Conservation (phyloP, 1,284 basidiomycete species). For the Retiboletus flavoniger region DNA sequence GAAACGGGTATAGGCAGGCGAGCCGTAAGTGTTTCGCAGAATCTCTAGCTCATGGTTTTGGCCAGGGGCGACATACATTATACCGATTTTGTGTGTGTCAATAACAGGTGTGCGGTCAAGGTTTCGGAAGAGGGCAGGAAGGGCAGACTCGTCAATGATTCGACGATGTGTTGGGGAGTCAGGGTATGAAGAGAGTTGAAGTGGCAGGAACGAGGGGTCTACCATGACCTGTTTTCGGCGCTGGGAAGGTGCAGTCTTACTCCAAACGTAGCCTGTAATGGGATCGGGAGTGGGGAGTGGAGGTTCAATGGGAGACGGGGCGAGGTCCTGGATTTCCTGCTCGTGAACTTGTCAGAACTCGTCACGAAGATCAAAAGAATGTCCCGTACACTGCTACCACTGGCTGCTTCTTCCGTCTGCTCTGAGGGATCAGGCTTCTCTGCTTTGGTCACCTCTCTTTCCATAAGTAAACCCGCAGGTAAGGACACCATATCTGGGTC, state of each 20-base stretch:
- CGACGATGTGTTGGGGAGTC: conserved; percentile 41
- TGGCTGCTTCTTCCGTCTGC: conserved; percentile 4
- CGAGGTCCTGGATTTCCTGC: conserved; percentile 27
- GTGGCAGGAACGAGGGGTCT: conserved; percentile 84
- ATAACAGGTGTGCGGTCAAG: conserved; percentile 93
- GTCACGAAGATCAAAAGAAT: not conserved
- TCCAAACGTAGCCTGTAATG: conserved; percentile 83
- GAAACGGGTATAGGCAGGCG: conserved; percentile 92
- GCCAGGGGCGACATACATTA: conserved; percentile 93
- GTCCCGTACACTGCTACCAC: conserved; percentile 15
- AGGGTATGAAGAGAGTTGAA: conserved; percentile 87
- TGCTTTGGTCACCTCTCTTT: conserved; percentile 47
- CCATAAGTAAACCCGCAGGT: conserved; percentile 73
- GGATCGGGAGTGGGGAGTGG: conserved; percentile 54
- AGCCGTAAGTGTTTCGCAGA: conserved; percentile 88
- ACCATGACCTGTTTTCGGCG: conserved; percentile 81
- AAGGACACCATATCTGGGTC: conserved; percentile 74
- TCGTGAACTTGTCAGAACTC: conserved; percentile 10
- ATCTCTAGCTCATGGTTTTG: conserved; percentile 88
- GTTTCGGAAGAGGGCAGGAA: conserved; percentile 61
- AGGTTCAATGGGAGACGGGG: conserved; percentile 2
- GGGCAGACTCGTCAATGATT: conserved; percentile 55
- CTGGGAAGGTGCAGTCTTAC: conserved; percentile 79
- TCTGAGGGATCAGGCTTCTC: conserved; percentile 26
- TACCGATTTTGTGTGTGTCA: conserved; percentile 96